Evolutionary conservation across 208 protist genomes (phyloP).

Genomic region (Acanthamoeba sp.): DNA sequence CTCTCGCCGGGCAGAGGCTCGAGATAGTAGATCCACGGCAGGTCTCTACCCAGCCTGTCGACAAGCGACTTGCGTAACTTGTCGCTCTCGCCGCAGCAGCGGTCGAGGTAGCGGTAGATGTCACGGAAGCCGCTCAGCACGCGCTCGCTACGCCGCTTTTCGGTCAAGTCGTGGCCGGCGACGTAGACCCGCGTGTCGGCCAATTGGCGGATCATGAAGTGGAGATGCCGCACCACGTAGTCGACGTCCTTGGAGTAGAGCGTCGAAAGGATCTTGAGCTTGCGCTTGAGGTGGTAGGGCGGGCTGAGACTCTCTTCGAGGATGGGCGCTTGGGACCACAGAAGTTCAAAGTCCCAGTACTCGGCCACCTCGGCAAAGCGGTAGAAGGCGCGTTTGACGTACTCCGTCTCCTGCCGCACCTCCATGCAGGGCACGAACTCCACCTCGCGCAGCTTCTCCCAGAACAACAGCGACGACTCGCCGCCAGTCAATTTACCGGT

Average conservation of each 20-base stretch:
- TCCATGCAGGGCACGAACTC: conserved; percentile 71
- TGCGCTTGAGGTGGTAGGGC: conserved; percentile 5
- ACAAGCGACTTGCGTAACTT: not conserved
- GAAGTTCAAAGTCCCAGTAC: conserved; percentile 65
- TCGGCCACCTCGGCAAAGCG: conserved; percentile 34
- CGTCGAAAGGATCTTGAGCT: conserved; percentile 41
- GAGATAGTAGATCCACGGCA: conserved; percentile 54
- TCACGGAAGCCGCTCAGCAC: conserved; percentile 38
- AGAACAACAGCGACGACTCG: not conserved
- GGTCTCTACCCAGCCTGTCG: not conserved
- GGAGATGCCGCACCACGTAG: conserved; percentile 41
- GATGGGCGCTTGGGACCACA: conserved; percentile 52
- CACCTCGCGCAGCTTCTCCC: conserved; percentile 41
- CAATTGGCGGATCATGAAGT: conserved; percentile 47
- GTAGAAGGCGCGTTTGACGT: conserved; percentile 18
- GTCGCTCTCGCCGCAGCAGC: conserved; percentile 62
- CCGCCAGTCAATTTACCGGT: too few relatives aligned
- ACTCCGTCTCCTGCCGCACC: conserved; percentile 24
- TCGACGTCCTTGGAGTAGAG: conserved; percentile 21
- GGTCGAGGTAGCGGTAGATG: conserved; percentile 60
- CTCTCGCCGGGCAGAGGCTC: not conserved
- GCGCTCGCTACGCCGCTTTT: conserved; percentile 20
- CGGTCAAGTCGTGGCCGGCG: not conserved
- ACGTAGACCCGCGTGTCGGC: not conserved
- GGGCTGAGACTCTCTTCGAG: conserved; percentile 11